A percentile compares a stretch with the other conserved stretches of the same genome.
These are phyloP conservation scores for Tulasnella calospora DNA, from an alignment of 768 basidiomycete species.

Conservation along the genomic window DNA sequence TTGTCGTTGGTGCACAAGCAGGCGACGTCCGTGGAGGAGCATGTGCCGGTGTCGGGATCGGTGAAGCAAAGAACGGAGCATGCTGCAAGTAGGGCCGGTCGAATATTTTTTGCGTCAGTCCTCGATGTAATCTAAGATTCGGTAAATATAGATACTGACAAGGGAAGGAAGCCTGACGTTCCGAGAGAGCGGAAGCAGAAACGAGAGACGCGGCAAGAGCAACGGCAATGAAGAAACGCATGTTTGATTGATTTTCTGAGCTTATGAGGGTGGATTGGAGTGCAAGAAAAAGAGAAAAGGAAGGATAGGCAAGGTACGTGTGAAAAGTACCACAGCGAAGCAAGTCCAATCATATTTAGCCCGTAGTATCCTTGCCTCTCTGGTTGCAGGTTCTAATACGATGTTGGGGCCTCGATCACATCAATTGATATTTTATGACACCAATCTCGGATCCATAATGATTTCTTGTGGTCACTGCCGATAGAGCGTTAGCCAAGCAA, in stretches of 20 bases:
- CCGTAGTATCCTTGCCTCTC: no score
- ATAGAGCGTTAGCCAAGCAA: no score
- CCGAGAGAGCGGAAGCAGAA: slow-evolving; percentile 39
- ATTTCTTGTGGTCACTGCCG: no score
- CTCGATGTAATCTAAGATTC: not conserved
- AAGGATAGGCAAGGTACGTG: no score
- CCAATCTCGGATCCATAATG: no score
- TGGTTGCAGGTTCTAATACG: no score
- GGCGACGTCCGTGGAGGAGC: slow-evolving; percentile 46
- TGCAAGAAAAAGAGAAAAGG: no score
- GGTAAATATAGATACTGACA: not conserved
- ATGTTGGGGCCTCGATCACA: no score
- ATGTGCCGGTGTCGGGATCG: slow-evolving; percentile 37
- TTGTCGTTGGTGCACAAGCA: slow-evolving; percentile 53
- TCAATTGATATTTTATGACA: no score
- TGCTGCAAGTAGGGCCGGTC: not conserved
- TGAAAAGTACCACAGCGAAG: no score
- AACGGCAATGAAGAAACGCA: slow-evolving; percentile 50
- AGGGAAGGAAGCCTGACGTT: slow-evolving; percentile 23
- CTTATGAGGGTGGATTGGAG: not conserved
- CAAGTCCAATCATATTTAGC: no score
- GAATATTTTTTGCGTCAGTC: not conserved
- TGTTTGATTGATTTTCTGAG: slow-evolving; percentile 34
- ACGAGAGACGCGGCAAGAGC: slow-evolving; percentile 39
- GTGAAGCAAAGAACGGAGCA: slow-evolving; percentile 22